Evolutionary conservation across 768 basidiomycete species (phyloP).

Genomic region (Termitomyces heimii): DNA sequence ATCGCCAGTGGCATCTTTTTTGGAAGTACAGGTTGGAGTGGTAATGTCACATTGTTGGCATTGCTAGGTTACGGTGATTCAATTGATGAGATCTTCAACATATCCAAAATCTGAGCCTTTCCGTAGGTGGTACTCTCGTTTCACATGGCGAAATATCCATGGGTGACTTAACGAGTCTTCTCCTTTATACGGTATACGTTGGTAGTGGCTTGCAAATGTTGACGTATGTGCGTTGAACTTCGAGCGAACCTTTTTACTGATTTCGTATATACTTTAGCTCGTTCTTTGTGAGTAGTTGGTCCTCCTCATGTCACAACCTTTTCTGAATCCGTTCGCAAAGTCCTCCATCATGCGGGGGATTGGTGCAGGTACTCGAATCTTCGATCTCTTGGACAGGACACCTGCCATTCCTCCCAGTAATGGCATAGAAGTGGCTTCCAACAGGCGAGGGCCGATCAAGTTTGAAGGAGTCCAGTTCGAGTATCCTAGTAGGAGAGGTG

Average conservation of each 20-base stretch:
- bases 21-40: conserved; percentile 88
- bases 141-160: conserved; percentile 84
- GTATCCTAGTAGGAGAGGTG: conserved; percentile 82
- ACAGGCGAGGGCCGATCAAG: conserved; percentile 61
- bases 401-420: conserved; percentile 64
- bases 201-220: conserved; percentile 76
- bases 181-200: conserved; percentile 90
- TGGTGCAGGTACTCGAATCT: conserved; percentile 90
- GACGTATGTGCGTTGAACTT: conserved; percentile 41
- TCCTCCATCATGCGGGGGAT: conserved; percentile 96
- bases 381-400: conserved; percentile 80
- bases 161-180: conserved; percentile 83
- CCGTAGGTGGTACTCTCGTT: conserved; percentile 82
- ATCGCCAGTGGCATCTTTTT: conserved; percentile 91
- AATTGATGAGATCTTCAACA: neutral
- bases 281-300: conserved; percentile 41
- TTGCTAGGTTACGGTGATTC: conserved; percentile 80
- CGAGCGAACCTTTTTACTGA: neutral
- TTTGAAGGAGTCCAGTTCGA: conserved; percentile 85
- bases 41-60: conserved; percentile 85
- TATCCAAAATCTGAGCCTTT: neutral
- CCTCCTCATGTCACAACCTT: conserved; percentile 23
- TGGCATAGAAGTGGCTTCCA: conserved; percentile 51
- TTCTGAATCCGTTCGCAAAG: conserved; percentile 30
- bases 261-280: conserved; percentile 24